Percentiles rank a stretch among this genome's conserved stretches.
phyloP scores from a whole-genome alignment of 306 rosid genomes.

The Parietaria judaica region DNA sequence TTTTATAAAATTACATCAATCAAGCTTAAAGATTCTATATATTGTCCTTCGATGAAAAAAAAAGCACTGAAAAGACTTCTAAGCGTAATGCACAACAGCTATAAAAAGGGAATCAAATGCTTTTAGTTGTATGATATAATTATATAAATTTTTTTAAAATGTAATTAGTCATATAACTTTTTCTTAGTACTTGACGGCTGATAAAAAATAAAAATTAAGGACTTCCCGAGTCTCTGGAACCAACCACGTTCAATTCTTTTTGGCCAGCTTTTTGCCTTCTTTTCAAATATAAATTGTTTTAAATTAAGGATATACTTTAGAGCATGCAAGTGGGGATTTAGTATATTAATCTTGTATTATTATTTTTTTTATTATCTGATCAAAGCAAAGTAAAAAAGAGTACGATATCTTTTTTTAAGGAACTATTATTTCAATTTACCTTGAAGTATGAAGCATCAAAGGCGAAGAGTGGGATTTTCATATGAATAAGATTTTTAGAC shows the following conservation, averaged over 20 bases:
- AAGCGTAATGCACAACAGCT: conserved; percentile 13
- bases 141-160: too few relatives aligned
- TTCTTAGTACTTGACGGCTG: conserved; percentile 11
- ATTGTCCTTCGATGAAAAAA: background rate
- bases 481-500: too few relatives aligned
- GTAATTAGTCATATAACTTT: too few relatives aligned
- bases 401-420: too few relatives aligned
- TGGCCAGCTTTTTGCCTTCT: background rate
- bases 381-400: too few relatives aligned
- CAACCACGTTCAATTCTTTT: conserved; percentile 9
- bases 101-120: conserved; percentile 19
- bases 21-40: background rate
- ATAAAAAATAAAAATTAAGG: background rate
- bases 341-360: too few relatives aligned
- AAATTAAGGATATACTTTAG: background rate
- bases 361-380: too few relatives aligned
- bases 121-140: background rate
- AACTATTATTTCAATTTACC: too few relatives aligned
- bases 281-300: background rate
- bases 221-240: conserved; percentile 20
- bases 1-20: too few relatives aligned
- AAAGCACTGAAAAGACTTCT: conserved; percentile 3
- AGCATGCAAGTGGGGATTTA: too few relatives aligned
- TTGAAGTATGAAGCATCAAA: too few relatives aligned
- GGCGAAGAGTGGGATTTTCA: too few relatives aligned